Evolutionary conservation across 805 yeast species (phyloP).

Genomic region (Pichia occidentalis): DNA sequence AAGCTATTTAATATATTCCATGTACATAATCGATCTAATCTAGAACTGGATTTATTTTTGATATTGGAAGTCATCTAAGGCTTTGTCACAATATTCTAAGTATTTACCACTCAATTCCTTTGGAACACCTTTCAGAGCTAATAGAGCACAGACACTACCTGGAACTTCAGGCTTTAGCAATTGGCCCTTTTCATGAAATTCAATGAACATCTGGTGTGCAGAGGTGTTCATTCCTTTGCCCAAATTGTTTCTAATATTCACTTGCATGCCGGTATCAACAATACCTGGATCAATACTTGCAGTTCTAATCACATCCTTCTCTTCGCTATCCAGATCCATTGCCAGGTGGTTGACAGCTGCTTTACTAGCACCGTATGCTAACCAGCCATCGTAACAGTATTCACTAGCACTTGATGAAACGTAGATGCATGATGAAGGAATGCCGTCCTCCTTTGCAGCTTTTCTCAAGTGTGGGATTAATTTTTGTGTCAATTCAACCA

Average conservation of each 20-base stretch:
- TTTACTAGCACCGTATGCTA: slow-evolving; percentile 86
- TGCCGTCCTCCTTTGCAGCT: slow-evolving; percentile 37
- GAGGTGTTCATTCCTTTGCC: slow-evolving; percentile 56
- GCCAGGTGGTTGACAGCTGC: slow-evolving; percentile 85
- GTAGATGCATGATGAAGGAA: slow-evolving; percentile 34
- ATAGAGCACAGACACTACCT: slow-evolving; percentile 60
- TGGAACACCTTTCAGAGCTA: slow-evolving; percentile 58
- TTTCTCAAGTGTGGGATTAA: slow-evolving; percentile 39
- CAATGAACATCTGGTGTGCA: slow-evolving; percentile 55
- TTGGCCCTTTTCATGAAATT: slow-evolving; percentile 50
- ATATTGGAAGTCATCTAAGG: slow-evolving; percentile 6
- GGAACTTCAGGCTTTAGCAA: slow-evolving; percentile 68
- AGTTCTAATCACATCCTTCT: slow-evolving; percentile 41
- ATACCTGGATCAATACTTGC: slow-evolving; percentile 91
- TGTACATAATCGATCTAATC: neutral
- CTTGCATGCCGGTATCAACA: slow-evolving; percentile 88
- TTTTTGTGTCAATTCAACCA: slow-evolving; percentile 50
- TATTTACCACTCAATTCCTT: slow-evolving; percentile 59
- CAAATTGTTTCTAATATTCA: slow-evolving; percentile 61
- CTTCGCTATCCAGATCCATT: slow-evolving; percentile 60
- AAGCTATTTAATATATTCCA: no score
- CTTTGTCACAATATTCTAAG: slow-evolving; percentile 37
- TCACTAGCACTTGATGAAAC: slow-evolving; percentile 88
- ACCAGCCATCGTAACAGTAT: slow-evolving; percentile 67
- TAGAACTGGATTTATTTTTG: neutral